Percentiles rank a stretch among this genome's conserved stretches.
These are phyloP conservation scores for Zygosaccharomyces gambellarensis DNA, from an alignment of 805 yeast genomes.

Conservation along the genomic window DNA sequence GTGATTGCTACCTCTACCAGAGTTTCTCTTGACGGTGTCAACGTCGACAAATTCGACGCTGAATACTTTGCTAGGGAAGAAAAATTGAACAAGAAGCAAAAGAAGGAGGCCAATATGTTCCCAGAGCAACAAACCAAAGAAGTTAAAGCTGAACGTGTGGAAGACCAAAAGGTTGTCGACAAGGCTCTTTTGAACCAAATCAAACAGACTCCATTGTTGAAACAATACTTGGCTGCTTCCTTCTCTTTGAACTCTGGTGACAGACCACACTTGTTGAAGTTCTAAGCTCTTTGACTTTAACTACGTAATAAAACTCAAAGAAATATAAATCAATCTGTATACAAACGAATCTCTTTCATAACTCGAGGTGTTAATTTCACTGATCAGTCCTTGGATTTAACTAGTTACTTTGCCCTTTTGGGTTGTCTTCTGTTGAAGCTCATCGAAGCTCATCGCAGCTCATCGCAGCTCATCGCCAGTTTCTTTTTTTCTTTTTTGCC, in stretches of 20 bases:
- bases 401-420: neutral
- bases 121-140: constrained; percentile 76
- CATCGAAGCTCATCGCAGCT: constrained; percentile 2
- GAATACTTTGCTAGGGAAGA: constrained; percentile 93
- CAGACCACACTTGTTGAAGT: constrained; percentile 96
- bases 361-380: constrained; percentile 4
- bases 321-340: constrained; percentile 8
- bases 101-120: constrained; percentile 91
- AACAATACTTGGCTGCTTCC: constrained; percentile 91
- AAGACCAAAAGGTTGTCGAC: constrained; percentile 95
- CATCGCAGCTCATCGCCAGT: constrained; percentile 4
- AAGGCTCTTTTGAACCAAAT: constrained; percentile 86
- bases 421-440: neutral
- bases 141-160: constrained; percentile 88
- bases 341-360: constrained; percentile 15
- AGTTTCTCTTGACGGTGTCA: constrained; percentile 73
- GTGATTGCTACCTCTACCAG: constrained; percentile 98
- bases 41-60: constrained; percentile 86
- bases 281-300: constrained; percentile 45
- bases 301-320: constrained; percentile 12
- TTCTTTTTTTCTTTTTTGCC: neutral
- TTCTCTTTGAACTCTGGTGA: constrained; percentile 98
- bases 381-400: neutral
- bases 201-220: constrained; percentile 95
- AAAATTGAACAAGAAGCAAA: constrained; percentile 71